These are phyloP conservation scores for Acer yangbiense DNA, from an alignment of 345 rosid genomes.

Conservation along the genomic window DNA sequence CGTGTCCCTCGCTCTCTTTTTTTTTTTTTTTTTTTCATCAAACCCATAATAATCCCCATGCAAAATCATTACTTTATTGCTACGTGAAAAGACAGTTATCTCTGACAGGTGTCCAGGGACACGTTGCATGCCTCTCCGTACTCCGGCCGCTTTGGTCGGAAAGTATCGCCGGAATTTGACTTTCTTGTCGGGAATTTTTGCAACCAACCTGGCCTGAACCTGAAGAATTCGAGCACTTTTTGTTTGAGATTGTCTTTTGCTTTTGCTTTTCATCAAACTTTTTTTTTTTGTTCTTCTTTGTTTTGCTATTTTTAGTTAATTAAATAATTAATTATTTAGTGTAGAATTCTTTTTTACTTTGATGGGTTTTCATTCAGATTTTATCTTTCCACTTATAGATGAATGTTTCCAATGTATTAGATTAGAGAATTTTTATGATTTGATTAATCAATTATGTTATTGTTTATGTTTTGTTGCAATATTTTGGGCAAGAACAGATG, in stretches of 20 bases:
- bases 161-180: conserved; percentile 28
- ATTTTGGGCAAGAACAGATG: neutral
- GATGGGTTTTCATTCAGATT: neutral
- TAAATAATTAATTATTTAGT: too few species aligned
- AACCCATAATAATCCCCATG: conserved; percentile 39
- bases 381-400: too few species aligned
- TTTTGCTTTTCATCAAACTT: neutral
- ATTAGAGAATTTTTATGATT: neutral
- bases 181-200: conserved; percentile 30
- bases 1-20: conserved; percentile 11
- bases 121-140: conserved; percentile 21
- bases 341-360: conserved; percentile 6
- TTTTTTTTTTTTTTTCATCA: conserved; percentile 13
- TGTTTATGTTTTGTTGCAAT: neutral
- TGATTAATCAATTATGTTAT: neutral
- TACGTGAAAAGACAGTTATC: conserved; percentile 27
- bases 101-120: conserved; percentile 41
- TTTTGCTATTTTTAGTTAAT: too few species aligned
- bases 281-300: too few species aligned
- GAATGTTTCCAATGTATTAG: too few species aligned
- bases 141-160: conserved; percentile 24
- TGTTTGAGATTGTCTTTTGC: too few species aligned
- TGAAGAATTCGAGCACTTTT: neutral
- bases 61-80: conserved; percentile 34
- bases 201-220: conserved; percentile 15